Evolutionary conservation across 2,329 filamentous ascomycete genomes (phyloP), one percentile per base, ranked within the genome.

Genomic region (Pseudocercospora eumusae): DNA sequence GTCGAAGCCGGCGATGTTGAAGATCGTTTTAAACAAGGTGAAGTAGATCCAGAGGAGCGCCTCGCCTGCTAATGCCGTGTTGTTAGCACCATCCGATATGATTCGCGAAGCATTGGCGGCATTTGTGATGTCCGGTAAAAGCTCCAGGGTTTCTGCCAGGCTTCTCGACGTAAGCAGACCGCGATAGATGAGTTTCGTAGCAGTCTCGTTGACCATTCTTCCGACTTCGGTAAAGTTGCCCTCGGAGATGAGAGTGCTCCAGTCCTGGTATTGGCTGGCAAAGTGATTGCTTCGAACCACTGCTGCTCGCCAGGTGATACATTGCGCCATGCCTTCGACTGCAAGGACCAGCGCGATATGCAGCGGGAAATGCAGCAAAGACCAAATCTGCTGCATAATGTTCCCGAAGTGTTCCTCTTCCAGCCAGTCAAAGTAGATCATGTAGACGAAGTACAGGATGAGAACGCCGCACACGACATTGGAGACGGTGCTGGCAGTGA

Each of bases 401-500:
- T 65, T 68, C 2, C 67, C 68, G 36, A 69, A 66, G 36, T 69
- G 65, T 7, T 66, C 59, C 9, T 71, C 61, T 42, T 64, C 60
- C 1, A 68, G 36, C 18, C 61, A 60, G 59, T 69, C 65, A 55
- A 70, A 70, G 62, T 70, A 68, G 42, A 71, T 63, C 59, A 68
- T 67, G 60, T 66, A 70, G 20, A 69, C 54, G 64, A 70, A 67
- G 59, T 69, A 70, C 40, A 77, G 74, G 57, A 76, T 74, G 13
- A 75, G 60, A 8, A 76, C 64, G 0, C 70, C 68, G 49, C 72
- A 69, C 50, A 74, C 63, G 61, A 76, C 73, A 58, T 75, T 71
- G 4, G 71, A 73, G n/a, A 75, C 68, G 1, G 74, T 71, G 8
- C 66, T 36, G 1, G 69, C 64, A 5, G 57, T 62, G 54, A 68